These are phyloP conservation scores for Boletus tomentosulus DNA, from an alignment of 768 basidiomycete genomes.

Conservation along the genomic window DNA sequence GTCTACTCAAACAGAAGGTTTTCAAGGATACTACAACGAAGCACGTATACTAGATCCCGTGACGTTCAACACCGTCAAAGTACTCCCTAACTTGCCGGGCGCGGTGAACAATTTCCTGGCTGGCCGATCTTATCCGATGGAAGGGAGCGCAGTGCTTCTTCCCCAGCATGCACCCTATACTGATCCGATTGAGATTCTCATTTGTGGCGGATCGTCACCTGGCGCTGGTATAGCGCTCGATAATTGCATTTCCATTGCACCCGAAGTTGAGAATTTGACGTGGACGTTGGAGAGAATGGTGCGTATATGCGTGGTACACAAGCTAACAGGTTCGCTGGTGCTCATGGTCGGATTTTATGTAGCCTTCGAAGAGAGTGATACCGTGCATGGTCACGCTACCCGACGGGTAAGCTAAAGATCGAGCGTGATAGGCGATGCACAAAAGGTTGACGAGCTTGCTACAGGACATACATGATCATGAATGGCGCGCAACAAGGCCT, in stretches of 20 bases:
- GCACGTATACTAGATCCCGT: slow-evolving; percentile 68
- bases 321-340: background rate
- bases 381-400: slow-evolving; percentile 69
- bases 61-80: slow-evolving; percentile 56
- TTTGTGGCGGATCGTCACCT: slow-evolving; percentile 73
- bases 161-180: slow-evolving; percentile 74
- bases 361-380: slow-evolving; percentile 79
- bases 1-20: background rate
- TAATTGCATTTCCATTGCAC: slow-evolving; percentile 67
- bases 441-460: slow-evolving; percentile 14
- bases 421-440: too few species aligned
- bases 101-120: slow-evolving; percentile 68
- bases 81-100: slow-evolving; percentile 71
- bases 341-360: background rate
- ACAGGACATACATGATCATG: slow-evolving; percentile 72
- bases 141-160: slow-evolving; percentile 65
- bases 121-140: slow-evolving; percentile 75
- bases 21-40: slow-evolving; percentile 72
- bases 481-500: slow-evolving; percentile 70
- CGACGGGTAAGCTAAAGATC: slow-evolving; percentile 18
- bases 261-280: slow-evolving; percentile 55
- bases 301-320: slow-evolving; percentile 14
- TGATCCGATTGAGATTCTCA: slow-evolving; percentile 59
- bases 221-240: slow-evolving; percentile 52
- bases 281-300: slow-evolving; percentile 84